Evolutionary conservation across 1,139 yeast genomes (phyloP).

Genomic region (Hansenula sp.): DNA sequence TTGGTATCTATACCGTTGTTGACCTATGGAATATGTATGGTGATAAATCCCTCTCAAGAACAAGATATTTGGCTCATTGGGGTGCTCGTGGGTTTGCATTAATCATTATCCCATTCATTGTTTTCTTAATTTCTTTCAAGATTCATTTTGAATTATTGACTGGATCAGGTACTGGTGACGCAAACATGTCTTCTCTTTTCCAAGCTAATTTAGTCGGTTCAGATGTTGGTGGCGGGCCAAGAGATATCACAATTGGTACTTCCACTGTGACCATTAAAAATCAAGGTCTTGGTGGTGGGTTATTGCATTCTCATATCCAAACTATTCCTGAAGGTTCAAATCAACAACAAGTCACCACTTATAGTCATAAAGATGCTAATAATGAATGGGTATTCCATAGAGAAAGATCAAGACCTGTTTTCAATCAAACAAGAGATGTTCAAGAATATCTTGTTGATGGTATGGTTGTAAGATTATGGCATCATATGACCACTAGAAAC

Average conservation of each 20-base stretch:
- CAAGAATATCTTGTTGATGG: slow-evolving; percentile 67
- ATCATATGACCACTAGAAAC: slow-evolving; percentile 80
- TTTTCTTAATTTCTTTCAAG: slow-evolving; percentile 65
- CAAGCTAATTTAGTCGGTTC: slow-evolving; percentile 89
- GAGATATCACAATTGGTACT: slow-evolving; percentile 78
- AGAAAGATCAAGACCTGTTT: slow-evolving; percentile 55
- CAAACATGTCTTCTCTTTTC: slow-evolving; percentile 94
- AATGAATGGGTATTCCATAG: slow-evolving; percentile 88
- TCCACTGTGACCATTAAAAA: slow-evolving; percentile 79
- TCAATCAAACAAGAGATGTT: slow-evolving; percentile 46
- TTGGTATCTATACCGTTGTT: slow-evolving; percentile 72
- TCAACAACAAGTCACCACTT: slow-evolving; percentile 96
- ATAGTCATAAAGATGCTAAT: slow-evolving; percentile 87
- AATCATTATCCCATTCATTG: slow-evolving; percentile 56
- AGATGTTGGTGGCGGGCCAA: slow-evolving; percentile 79
- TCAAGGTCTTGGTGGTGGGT: slow-evolving; percentile 89
- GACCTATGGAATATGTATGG: slow-evolving; percentile 71
- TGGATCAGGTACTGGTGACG: slow-evolving; percentile 90
- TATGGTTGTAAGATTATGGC: slow-evolving; percentile 72
- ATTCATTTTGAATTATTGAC: slow-evolving; percentile 70
- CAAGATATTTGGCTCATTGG: slow-evolving; percentile 59
- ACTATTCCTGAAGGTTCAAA: slow-evolving; percentile 91
- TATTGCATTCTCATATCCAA: slow-evolving; percentile 93
- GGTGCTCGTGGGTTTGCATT: slow-evolving; percentile 55
- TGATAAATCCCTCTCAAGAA: slow-evolving; percentile 49